phyloP scores from a whole-genome alignment of 73 alveolate species.

The Tetrahymena borealis region DNA sequence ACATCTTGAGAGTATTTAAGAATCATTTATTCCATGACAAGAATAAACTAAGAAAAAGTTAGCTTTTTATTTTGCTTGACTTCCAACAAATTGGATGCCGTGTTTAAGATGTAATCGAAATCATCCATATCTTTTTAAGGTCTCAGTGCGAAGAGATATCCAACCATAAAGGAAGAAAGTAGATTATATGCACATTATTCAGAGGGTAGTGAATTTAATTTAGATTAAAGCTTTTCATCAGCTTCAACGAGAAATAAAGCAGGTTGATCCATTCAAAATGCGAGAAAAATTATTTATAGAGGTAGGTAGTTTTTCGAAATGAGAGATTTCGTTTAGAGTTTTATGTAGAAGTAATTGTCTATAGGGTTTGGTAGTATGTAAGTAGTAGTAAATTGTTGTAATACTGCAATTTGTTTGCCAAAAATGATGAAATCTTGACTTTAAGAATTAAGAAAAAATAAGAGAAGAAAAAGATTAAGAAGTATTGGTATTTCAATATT shows the following conservation, averaged over 20 bases:
- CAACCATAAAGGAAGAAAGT: neutral
- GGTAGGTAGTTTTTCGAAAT: neutral
- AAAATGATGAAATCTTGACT: neutral
- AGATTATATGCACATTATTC: neutral
- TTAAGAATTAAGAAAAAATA: neutral
- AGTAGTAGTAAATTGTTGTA: neutral
- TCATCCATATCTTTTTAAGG: neutral
- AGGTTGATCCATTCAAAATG: neutral
- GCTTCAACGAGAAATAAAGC: neutral
- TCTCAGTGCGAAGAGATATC: neutral
- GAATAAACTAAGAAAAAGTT: neutral
- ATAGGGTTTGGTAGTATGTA: neutral
- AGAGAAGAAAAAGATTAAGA: neutral
- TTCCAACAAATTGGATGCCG: neutral
- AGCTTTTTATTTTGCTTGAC: neutral
- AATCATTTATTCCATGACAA: neutral
- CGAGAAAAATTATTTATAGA: neutral
- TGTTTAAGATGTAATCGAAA: neutral
- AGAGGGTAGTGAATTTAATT: neutral
- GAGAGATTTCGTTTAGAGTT: neutral
- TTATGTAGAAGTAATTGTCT: neutral
- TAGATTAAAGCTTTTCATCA: neutral
- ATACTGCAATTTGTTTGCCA: neutral
- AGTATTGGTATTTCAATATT: neutral
- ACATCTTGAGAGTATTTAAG: neutral